A percentile compares a stretch with the other conserved stretches of the same genome.
Conservation (phyloP, 2,329 filamentous ascomycete genomes). For the Pyrenophora seminiperda region DNA sequence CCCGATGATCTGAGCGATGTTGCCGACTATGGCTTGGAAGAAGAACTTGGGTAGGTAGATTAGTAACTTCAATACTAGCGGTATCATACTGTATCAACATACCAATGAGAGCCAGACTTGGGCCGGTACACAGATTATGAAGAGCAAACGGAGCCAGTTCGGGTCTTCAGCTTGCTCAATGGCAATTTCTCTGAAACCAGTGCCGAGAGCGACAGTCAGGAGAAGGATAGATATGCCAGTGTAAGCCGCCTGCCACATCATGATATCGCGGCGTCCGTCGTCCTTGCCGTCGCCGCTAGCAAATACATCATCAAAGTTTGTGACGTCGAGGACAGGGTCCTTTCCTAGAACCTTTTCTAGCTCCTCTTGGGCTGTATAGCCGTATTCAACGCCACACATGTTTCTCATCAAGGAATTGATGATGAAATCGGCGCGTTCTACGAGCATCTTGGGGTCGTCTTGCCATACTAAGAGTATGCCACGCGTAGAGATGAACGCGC, state of each 20-base stretch:
- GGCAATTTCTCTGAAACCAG: constrained; percentile 62
- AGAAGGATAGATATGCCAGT: constrained; percentile 60
- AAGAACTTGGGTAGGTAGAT: constrained; percentile 39
- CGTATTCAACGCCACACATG: constrained; percentile 61
- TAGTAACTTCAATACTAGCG: not conserved
- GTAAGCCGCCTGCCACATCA: constrained; percentile 62
- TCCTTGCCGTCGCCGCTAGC: constrained; percentile 41
- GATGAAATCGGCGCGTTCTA: constrained; percentile 71
- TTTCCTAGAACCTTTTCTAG: constrained; percentile 38
- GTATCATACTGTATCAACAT: constrained; percentile 18
- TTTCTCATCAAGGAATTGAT: constrained; percentile 77
- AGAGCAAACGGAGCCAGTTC: constrained; percentile 59
- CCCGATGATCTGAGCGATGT: constrained; percentile 66
- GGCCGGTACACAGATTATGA: constrained; percentile 58
- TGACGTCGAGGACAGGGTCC: constrained; percentile 18
- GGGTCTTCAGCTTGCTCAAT: constrained; percentile 61
- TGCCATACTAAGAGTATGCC: constrained; percentile 80
- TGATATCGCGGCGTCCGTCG: constrained; percentile 53
- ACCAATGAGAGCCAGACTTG: constrained; percentile 65
- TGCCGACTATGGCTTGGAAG: constrained; percentile 33
- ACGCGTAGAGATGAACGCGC: constrained; percentile 75
- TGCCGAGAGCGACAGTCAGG: constrained; percentile 59
- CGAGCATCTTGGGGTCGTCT: constrained; percentile 73
- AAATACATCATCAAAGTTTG: constrained; percentile 26
- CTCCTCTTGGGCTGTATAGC: constrained; percentile 50